Evolutionary conservation across 805 yeast species (phyloP), one percentile per base, ranked within the genome.

Genomic region (Blastobotrys americana): DNA sequence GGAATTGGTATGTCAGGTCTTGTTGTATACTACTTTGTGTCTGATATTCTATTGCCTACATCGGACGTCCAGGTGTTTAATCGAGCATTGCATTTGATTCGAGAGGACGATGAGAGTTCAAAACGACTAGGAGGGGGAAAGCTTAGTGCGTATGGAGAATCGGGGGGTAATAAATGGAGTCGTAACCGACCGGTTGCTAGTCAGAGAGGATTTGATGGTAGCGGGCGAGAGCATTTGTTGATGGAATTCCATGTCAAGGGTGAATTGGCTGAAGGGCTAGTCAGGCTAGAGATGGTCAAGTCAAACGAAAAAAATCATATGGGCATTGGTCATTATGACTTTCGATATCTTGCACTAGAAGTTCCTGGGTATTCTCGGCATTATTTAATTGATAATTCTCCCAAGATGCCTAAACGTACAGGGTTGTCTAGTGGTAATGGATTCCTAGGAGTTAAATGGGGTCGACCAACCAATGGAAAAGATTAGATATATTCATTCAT

Each of bases 41-140:
- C 82, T 8, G 96, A 89, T 60, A 66, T 89, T 25, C 78, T 86
- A 52, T 74, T 89, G 39, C 96, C 97, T 6, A 82, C 94, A 1
- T 95, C 95, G 19, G 96, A 89, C 59, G 89, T 95, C 0, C 84
- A 82, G 52, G 78, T 94, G 2, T 89, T 89, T 69, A 88, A 89
- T 66, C 76, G 86, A 54, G 94, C 95, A 2, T 88, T 88, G 25
- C 74, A 77, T 9, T 66, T 84, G 55, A 76, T 87, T 33, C 90
- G 89, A 58, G 69, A 80, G 47, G 85, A 82, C 61, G 72, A 72
- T 40, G 63, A 61, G 33, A 80, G 83, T 2, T 80, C 80, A 53
- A 66, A 70, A 51, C 61, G 80, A 23, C 67, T 89, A 33, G 74
- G 75, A 2, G 72, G 74, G 2, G 75, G 72, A 44, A 75, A 85